Evolutionary conservation across 2,329 filamentous ascomycete genomes (phyloP), one percentile per base, ranked within the genome.

Genomic region (Monilinia vaccinii-corymbosi): DNA sequence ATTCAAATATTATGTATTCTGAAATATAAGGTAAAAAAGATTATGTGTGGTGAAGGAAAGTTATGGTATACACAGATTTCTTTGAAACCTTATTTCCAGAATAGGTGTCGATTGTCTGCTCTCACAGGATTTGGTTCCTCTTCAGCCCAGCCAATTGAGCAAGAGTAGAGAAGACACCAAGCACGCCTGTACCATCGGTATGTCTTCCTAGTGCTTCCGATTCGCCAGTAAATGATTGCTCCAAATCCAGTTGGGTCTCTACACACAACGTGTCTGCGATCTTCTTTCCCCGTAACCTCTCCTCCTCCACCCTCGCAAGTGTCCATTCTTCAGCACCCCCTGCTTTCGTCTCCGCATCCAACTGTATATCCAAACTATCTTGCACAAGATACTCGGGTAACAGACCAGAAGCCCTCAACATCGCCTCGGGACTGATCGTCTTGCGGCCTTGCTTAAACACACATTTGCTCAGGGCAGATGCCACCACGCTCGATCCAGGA

Each of bases 361-460:
- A 28, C 6, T 28, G 25, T 6, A 28, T 6, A 28, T 28, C 25
- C 25, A 28, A 28, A 28, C 25, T 6, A 28, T 28, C 25, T 28
- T 28, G 25, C 25, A 28, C 25, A 28, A 28, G 25, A 28, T 28
- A 28, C 8, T 60, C 50, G 1, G 87, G 86, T 28, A 89, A 72
- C 64, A 89, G 77, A 4, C 82, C 80, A 25, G 81, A 81, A 44
- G 82, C 76, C 46, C 78, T 73, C 23, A 89, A 73, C 56, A 86
- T 81, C 52, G 81, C 75, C 68, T 85, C 84, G 0, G 87, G 85
- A 14, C 82, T 77, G 8, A 89, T 79, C 0, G 87, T 90, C 65
- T 86, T 75, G 21, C 86, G 76, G 1, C 81, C 81, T 64, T 79
- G 78, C 70, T 84, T 85, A 64, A 81, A 78, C 8, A 84, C 81